Evolutionary conservation across 2,329 filamentous ascomycete species (phyloP).

Genomic region (Conoideocrella luteorostrata): DNA sequence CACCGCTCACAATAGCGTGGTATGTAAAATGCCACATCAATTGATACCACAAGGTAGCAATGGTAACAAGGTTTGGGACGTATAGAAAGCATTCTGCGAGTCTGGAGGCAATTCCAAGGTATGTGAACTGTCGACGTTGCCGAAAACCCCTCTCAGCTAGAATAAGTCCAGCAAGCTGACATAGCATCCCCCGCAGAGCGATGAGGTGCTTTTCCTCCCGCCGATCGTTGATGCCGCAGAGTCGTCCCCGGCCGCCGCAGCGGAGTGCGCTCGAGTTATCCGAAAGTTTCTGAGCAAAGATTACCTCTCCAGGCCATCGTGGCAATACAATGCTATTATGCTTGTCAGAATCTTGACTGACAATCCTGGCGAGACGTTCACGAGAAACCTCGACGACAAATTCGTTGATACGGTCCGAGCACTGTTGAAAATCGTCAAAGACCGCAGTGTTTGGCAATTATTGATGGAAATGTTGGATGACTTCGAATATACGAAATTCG

Average conservation of each 20-base stretch:
- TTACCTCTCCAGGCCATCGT: slow-evolving; percentile 56
- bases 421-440: slow-evolving; percentile 62
- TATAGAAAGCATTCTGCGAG: slow-evolving; percentile 74
- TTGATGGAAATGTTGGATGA: slow-evolving; percentile 79
- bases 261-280: slow-evolving; percentile 72
- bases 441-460: slow-evolving; percentile 76
- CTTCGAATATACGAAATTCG: slow-evolving; percentile 63
- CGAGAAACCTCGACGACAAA: slow-evolving; percentile 79
- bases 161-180: too few species aligned
- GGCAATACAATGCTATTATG: slow-evolving; percentile 97
- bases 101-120: slow-evolving; percentile 55
- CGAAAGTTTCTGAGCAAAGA: slow-evolving; percentile 76
- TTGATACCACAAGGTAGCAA: not conserved
- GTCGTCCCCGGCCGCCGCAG: slow-evolving; percentile 79
- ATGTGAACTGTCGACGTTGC: too few species aligned
- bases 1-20: slow-evolving; percentile 59
- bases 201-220: slow-evolving; percentile 88
- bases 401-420: slow-evolving; percentile 73
- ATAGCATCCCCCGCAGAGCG: too few species aligned
- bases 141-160: too few species aligned
- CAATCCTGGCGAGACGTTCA: slow-evolving; percentile 86
- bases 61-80: slow-evolving; percentile 17
- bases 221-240: slow-evolving; percentile 93
- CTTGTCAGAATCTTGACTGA: slow-evolving; percentile 84
- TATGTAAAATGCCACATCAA: slow-evolving; percentile 32